Conservation (phyloP, 1,284 basidiomycete genomes). For the Rhizopogon parksii region DNA sequence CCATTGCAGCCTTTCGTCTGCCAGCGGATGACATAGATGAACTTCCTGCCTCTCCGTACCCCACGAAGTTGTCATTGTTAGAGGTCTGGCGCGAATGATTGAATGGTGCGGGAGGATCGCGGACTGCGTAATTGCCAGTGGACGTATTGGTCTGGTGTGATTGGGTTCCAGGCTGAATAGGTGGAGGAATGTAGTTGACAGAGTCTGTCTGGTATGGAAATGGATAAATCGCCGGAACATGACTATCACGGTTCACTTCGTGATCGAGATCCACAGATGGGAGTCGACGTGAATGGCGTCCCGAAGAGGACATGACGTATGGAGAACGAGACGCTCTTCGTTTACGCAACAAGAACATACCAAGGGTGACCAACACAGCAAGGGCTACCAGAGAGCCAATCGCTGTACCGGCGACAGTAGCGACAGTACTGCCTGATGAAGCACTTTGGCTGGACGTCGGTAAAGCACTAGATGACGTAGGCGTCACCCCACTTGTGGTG, state of each 20-base stretch:
- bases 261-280: conserved; percentile 26
- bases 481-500: conserved; percentile 28
- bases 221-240: conserved; percentile 20
- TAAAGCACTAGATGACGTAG: conserved; percentile 21
- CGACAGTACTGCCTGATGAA: conserved; percentile 31
- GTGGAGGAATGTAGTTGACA: conserved; percentile 14
- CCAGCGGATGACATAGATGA: conserved; percentile 33
- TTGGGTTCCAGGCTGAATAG: conserved; percentile 4
- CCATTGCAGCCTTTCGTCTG: conserved; percentile 46
- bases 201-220: conserved; percentile 27
- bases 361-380: conserved; percentile 43
- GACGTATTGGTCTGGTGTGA: conserved; percentile 8
- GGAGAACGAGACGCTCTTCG: conserved; percentile 25
- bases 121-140: not conserved
- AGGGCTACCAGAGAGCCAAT: conserved; percentile 51
- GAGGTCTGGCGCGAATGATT: conserved; percentile 18
- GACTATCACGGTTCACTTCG: conserved; percentile 14
- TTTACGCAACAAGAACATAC: conserved; percentile 34
- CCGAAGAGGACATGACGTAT: conserved; percentile 14
- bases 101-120: conserved; percentile 18
- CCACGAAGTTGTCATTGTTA: conserved; percentile 16
- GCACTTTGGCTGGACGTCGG: conserved; percentile 16
- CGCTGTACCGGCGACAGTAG: conserved; percentile 51
- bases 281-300: conserved; percentile 21
- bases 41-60: conserved; percentile 16